Conservation (phyloP, 2,329 filamentous ascomycete genomes). For the Pyricularia pennisetigena region DNA sequence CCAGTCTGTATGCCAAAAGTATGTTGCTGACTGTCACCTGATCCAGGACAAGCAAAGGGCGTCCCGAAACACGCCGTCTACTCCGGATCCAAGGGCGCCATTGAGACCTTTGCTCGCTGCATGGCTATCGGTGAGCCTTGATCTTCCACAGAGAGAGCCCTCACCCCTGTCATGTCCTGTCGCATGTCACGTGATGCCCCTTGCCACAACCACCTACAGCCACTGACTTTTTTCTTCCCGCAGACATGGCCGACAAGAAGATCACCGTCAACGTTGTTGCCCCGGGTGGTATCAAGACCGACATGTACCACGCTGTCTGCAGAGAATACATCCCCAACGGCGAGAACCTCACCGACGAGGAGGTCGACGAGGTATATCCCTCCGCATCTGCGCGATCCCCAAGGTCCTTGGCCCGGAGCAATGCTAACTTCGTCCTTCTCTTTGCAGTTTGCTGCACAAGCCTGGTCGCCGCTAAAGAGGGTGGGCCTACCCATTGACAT, state of each 20-base stretch:
- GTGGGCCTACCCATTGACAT: constrained; percentile 22
- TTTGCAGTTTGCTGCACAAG: constrained; percentile 20
- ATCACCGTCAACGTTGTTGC: constrained; percentile 26
- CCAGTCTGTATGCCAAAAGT: too few relatives aligned
- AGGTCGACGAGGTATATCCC: constrained; percentile 12
- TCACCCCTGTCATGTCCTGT: too few relatives aligned
- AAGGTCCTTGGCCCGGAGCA: background rate
- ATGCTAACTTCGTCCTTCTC: background rate
- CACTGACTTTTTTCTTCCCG: background rate
- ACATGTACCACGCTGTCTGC: constrained; percentile 23
- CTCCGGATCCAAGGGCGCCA: constrained; percentile 24
- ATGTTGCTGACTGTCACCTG: too few relatives aligned
- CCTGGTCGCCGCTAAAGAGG: constrained; percentile 22
- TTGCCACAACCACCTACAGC: background rate
- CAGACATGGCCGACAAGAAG: constrained; percentile 23
- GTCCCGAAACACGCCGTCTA: constrained; percentile 24
- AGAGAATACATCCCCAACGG: constrained; percentile 29
- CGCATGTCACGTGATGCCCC: background rate
- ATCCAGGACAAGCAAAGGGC: too few relatives aligned
- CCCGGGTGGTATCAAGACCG: constrained; percentile 23
- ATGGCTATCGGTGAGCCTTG: constrained; percentile 16
- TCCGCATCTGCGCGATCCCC: background rate
- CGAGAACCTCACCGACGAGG: constrained; percentile 15
- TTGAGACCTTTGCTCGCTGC: constrained; percentile 22
- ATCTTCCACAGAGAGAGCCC: too few relatives aligned